These are phyloP conservation scores for Ceratocystis variospora DNA, from an alignment of 2,329 filamentous ascomycete species.

Conservation along the genomic window DNA sequence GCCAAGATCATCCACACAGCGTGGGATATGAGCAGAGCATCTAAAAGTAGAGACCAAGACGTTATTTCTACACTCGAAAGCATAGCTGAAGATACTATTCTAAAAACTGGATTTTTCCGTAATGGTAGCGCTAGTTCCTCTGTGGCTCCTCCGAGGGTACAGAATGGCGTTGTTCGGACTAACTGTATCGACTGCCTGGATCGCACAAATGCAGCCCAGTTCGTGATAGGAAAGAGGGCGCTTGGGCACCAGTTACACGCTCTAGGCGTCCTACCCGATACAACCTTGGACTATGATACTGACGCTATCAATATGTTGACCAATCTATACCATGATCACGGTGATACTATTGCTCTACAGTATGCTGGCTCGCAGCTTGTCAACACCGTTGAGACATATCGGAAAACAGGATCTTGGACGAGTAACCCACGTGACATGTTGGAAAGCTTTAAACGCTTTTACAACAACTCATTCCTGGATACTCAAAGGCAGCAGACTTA, in stretches of 20 bases:
- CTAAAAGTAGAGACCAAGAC: slow-evolving; percentile 82
- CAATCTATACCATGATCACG: slow-evolving; percentile 96
- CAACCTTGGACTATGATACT: slow-evolving; percentile 78
- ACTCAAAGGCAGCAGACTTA: slow-evolving; percentile 97
- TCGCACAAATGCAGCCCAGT: slow-evolving; percentile 92
- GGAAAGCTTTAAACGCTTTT: slow-evolving; percentile 96
- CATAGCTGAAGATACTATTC: slow-evolving; percentile 78
- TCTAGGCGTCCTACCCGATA: slow-evolving; percentile 68
- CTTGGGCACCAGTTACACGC: slow-evolving; percentile 86
- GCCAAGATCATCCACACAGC: slow-evolving; percentile 88
- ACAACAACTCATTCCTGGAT: slow-evolving; percentile 96
- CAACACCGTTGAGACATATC: slow-evolving; percentile 98
- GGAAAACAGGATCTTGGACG: slow-evolving; percentile 98
- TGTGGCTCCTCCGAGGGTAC: slow-evolving; percentile 43
- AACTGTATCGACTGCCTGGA: slow-evolving; percentile 98
- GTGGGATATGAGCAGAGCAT: slow-evolving; percentile 95
- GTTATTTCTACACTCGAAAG: slow-evolving; percentile 83
- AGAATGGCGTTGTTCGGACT: slow-evolving; percentile 85
- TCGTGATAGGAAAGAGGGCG: slow-evolving; percentile 90
- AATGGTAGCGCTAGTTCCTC: slow-evolving; percentile 64
- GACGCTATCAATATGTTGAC: slow-evolving; percentile 94
- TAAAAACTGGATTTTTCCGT: slow-evolving; percentile 82
- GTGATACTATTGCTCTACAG: slow-evolving; percentile 93
- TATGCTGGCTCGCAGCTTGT: slow-evolving; percentile 96
- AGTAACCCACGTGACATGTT: slow-evolving; percentile 97